phyloP scores from a whole-genome alignment of 2,329 filamentous ascomycete species.

The Penicillium sp. region DNA sequence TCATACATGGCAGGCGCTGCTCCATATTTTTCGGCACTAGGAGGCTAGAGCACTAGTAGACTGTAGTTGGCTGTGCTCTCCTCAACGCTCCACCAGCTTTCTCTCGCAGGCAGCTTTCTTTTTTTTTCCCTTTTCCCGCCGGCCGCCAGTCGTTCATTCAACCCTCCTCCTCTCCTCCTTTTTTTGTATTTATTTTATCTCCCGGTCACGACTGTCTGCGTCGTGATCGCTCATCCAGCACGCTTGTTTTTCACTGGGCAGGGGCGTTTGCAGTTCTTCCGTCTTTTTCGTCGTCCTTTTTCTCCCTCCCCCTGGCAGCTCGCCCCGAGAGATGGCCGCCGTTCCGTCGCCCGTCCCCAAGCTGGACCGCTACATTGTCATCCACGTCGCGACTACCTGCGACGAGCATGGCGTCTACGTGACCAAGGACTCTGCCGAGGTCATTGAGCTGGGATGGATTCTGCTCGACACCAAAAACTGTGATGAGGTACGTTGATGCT shows the following conservation, averaged over 20 bases:
- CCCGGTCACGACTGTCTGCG: constrained; percentile 14
- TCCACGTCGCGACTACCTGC: constrained; percentile 97
- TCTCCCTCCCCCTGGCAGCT: constrained; percentile 11
- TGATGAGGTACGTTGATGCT: constrained; percentile 69
- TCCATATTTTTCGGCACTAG: neutral
- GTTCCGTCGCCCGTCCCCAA: constrained; percentile 57
- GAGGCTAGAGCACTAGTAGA: constrained; percentile 1
- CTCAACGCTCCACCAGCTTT: constrained; percentile 28
- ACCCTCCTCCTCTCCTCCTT: constrained; percentile 10
- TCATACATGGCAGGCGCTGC: too few relatives aligned
- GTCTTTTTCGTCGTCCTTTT: constrained; percentile 1
- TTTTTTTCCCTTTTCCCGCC: constrained; percentile 20
- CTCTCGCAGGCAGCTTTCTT: constrained; percentile 17
- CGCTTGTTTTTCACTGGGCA: constrained; percentile 12
- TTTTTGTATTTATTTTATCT: constrained; percentile 8
- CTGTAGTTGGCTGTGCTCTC: constrained; percentile 19
- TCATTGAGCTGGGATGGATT: constrained; percentile 99
- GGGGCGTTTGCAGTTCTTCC: constrained; percentile 13
- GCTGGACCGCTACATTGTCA: constrained; percentile 95
- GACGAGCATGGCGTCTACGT: constrained; percentile 99
- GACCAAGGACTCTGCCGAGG: constrained; percentile 97
- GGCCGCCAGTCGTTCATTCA: constrained; percentile 14
- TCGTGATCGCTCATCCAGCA: constrained; percentile 15
- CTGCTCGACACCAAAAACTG: constrained; percentile 85
- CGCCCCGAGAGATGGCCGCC: constrained; percentile 38